Conservation (phyloP, 495 filamentous ascomycete species). For the Polyplosphaeria fusca region DNA sequence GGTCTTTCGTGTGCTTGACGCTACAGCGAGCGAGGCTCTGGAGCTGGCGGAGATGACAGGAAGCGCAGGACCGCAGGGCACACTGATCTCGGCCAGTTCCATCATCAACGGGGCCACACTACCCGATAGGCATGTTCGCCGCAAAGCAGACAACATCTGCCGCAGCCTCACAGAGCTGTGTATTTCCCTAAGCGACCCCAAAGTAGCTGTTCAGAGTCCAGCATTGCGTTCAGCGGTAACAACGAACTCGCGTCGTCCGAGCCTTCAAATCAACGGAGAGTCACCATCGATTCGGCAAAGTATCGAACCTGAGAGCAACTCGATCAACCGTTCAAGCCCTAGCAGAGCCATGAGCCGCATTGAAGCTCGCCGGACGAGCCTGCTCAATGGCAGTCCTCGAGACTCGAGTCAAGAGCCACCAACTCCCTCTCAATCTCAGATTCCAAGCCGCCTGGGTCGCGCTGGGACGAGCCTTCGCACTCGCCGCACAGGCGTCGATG, state of each 20-base stretch:
- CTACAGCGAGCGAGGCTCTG: slow-evolving; percentile 76
- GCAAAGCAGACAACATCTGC: slow-evolving; percentile 91
- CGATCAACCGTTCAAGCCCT: slow-evolving; percentile 23
- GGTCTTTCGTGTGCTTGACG: slow-evolving; percentile 76
- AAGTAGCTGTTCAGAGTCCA: slow-evolving; percentile 35
- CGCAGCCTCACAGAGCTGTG: slow-evolving; percentile 89
- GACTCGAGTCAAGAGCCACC: slow-evolving; percentile 37
- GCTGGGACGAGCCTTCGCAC: slow-evolving; percentile 28
- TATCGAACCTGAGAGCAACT: slow-evolving; percentile 25
- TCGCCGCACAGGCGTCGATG: slow-evolving; percentile 40
- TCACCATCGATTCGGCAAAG: slow-evolving; percentile 27
- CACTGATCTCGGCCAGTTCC: slow-evolving; percentile 63
- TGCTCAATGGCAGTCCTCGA: slow-evolving; percentile 45
- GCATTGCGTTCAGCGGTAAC: slow-evolving; percentile 26
- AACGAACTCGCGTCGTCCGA: slow-evolving; percentile 38
- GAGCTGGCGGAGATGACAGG: slow-evolving; percentile 72
- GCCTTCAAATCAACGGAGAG: slow-evolving; percentile 35
- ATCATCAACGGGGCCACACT: slow-evolving; percentile 55
- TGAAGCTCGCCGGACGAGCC: slow-evolving; percentile 67
- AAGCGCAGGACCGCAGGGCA: slow-evolving; percentile 51
- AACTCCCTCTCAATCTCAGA: slow-evolving; percentile 37
- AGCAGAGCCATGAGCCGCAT: slow-evolving; percentile 64
- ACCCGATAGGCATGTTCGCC: slow-evolving; percentile 77
- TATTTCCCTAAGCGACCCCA: slow-evolving; percentile 70
- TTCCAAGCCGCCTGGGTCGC: slow-evolving; percentile 25